Conservation (phyloP, 78 protist genomes). For the Pigoraptor vietnamica region DNA sequence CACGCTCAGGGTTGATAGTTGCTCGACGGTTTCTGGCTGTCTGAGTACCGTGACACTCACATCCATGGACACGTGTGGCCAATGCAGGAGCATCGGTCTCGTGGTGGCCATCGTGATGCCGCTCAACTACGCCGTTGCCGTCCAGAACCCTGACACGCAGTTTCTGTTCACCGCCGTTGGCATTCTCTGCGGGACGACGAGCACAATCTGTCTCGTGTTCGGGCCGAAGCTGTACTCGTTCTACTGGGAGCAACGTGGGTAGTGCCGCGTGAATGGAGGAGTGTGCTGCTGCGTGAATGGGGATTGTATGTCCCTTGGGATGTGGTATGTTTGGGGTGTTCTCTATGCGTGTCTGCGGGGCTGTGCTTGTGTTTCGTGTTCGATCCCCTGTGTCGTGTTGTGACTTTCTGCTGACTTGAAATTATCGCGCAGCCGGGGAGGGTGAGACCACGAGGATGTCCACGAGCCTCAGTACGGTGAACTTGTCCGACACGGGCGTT, state of each 20-base stretch:
- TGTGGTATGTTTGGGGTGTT: background rate
- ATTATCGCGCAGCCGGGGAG: too few relatives aligned
- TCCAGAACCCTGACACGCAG: background rate
- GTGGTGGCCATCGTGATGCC: background rate
- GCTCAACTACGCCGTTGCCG: background rate
- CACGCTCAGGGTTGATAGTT: background rate
- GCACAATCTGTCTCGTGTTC: background rate
- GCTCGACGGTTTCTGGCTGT: background rate
- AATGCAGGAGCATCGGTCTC: background rate
- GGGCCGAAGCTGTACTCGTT: background rate
- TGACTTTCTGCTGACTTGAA: too few relatives aligned
- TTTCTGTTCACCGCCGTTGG: background rate
- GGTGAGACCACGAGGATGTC: too few relatives aligned
- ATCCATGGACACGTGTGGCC: background rate
- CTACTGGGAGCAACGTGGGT: background rate
- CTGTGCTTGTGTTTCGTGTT: background rate
- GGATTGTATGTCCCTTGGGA: background rate
- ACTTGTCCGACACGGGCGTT: too few relatives aligned
- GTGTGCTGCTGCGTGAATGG: background rate
- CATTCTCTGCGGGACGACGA: background rate
- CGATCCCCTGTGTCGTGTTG: too few relatives aligned
- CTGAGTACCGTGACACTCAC: background rate
- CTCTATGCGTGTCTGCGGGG: background rate
- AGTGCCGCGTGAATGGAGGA: background rate
- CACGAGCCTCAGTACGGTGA: too few relatives aligned